Percentiles rank a stretch among this genome's conserved stretches.
phyloP scores from a whole-genome alignment of 139 green algal genomes.

The Yamagishiella unicocca region DNA sequence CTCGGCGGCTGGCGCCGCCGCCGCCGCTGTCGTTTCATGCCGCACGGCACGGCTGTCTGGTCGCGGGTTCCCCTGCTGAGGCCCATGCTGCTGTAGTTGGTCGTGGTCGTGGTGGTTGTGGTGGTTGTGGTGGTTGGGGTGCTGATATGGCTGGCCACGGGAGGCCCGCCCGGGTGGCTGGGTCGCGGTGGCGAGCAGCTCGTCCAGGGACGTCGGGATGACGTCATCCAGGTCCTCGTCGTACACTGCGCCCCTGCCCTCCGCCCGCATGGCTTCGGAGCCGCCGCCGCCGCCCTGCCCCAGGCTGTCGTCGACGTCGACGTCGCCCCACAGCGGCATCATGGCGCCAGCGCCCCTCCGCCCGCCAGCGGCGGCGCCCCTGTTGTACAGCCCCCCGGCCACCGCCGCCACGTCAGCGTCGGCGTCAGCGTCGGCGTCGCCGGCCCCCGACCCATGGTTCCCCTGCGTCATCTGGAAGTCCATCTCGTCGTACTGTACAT shows the following conservation, averaged over 20 bases:
- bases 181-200: neutral
- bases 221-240: neutral
- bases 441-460: neutral
- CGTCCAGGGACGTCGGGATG: conserved; percentile 14
- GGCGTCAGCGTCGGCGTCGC: neutral
- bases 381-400: too few species aligned
- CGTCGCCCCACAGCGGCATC: neutral
- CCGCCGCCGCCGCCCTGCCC: neutral
- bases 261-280: too few species aligned
- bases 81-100: too few species aligned
- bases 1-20: neutral
- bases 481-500: neutral
- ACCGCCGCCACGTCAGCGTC: too few species aligned
- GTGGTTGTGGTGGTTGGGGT: too few species aligned
- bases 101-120: too few species aligned
- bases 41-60: too few species aligned
- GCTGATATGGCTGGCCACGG: too few species aligned
- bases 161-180: neutral
- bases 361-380: too few species aligned
- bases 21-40: neutral
- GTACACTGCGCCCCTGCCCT: neutral
- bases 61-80: too few species aligned
- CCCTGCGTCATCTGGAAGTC: conserved; percentile 21
- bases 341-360: too few species aligned
- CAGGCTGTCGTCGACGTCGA: neutral